A percentile compares a stretch with the other conserved stretches of the same genome.
Conservation (phyloP, 352 stramenopile genomes). For the Phytophthora agathidicida region DNA sequence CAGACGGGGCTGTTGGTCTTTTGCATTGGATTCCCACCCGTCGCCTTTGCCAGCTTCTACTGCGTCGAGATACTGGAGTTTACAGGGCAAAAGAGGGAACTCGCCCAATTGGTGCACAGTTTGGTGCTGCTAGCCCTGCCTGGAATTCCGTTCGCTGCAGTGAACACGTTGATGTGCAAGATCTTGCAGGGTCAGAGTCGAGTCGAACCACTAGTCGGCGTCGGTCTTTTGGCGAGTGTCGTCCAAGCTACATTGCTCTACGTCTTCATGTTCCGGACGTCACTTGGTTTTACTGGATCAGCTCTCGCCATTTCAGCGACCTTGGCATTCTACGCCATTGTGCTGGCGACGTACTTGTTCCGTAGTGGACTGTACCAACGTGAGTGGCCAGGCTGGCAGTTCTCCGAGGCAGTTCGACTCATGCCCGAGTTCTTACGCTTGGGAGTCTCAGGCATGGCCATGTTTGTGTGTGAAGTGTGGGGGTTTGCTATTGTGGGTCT, state of each 20-base stretch:
- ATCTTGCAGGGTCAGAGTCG: conserved; percentile 88
- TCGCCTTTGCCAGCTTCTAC: conserved; percentile 74
- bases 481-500: conserved; percentile 81
- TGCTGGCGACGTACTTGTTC: conserved; percentile 72
- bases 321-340: conserved; percentile 63
- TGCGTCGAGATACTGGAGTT: conserved; percentile 78
- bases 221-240: conserved; percentile 76
- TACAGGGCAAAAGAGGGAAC: conserved; percentile 67
- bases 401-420: conserved; percentile 62
- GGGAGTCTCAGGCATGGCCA: conserved; percentile 79
- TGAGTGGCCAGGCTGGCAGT: conserved; percentile 81
- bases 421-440: conserved; percentile 81
- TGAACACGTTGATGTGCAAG: conserved; percentile 85
- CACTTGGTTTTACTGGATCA: conserved; percentile 75
- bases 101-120: conserved; percentile 68
- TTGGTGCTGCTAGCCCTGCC: conserved; percentile 78
- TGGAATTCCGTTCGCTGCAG: conserved; percentile 69
- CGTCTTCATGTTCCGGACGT: conserved; percentile 86
- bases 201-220: conserved; percentile 82
- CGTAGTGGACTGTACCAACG: conserved; percentile 65
- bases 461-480: conserved; percentile 90
- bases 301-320: conserved; percentile 71
- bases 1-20: conserved; percentile 85
- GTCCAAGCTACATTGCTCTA: conserved; percentile 85
- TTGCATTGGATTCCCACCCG: conserved; percentile 57